Conservation (phyloP, 805 yeast genomes). For the Blastobotrys attinorum region DNA sequence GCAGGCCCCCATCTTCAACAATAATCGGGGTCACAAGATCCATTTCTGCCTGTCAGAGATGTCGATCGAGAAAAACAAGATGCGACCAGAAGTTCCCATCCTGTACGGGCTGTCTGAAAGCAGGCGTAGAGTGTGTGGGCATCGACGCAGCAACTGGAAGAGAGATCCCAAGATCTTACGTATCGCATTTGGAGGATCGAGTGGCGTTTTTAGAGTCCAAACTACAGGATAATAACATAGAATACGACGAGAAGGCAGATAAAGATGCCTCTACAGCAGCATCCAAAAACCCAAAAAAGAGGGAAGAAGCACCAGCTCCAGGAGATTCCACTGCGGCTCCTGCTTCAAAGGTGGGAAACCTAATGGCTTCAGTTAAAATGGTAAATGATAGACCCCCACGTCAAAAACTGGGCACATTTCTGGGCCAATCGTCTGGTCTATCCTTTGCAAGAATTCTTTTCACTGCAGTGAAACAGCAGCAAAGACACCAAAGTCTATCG, state of each 20-base stretch:
- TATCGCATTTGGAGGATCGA: slow-evolving; percentile 61
- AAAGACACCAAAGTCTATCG: slow-evolving; percentile 1
- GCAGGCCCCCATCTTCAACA: no score
- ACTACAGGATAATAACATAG: slow-evolving; percentile 36
- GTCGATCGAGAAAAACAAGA: slow-evolving; percentile 57
- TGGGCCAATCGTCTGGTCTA: slow-evolving; percentile 39
- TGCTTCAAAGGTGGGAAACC: slow-evolving; percentile 16
- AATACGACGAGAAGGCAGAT: background rate
- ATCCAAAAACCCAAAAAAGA: background rate
- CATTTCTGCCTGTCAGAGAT: slow-evolving; percentile 79
- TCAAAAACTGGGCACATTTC: slow-evolving; percentile 19
- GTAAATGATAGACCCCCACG: slow-evolving; percentile 21
- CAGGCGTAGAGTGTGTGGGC: slow-evolving; percentile 70
- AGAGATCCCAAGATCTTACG: slow-evolving; percentile 67
- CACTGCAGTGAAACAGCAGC: slow-evolving; percentile 55
- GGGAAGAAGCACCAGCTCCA: slow-evolving; percentile 1
- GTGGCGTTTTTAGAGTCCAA: slow-evolving; percentile 48
- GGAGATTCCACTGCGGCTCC: slow-evolving; percentile 1
- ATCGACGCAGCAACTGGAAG: slow-evolving; percentile 85
- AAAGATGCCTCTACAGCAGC: background rate
- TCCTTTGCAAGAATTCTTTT: slow-evolving; percentile 71
- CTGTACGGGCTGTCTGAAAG: slow-evolving; percentile 55
- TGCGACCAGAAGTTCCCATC: slow-evolving; percentile 65
- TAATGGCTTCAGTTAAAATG: slow-evolving; percentile 23
- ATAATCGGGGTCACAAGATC: slow-evolving; percentile 33